Evolutionary conservation across 768 basidiomycete genomes (phyloP), one percentile per base, ranked within the genome.

Genomic region (Auricularia sp.): DNA sequence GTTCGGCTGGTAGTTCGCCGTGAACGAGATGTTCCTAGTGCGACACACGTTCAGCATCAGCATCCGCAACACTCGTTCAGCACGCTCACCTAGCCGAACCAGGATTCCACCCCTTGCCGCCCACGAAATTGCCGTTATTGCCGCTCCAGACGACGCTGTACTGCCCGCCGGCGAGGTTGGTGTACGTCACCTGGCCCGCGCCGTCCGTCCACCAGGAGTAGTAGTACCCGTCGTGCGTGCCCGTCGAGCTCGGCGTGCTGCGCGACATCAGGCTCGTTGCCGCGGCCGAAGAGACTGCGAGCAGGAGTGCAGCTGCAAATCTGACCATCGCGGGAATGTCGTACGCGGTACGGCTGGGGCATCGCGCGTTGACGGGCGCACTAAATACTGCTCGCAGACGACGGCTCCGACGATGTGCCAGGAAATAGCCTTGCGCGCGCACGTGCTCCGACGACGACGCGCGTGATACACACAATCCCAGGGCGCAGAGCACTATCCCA

Each of bases 41-140:
- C 33, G 62, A 5, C 35, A 24, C n/a, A 8, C 6, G 2, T 4
- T 13, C 5, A 18, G 24, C 29, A n/a, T 59, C 56, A 54, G 51
- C 10, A 18, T 54, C 7, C 51, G 51, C 7, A 29, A 18, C 47
- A n/a, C n/a, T n/a, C n/a, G n/a, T n/a, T n/a, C n/a, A n/a, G n/a
- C n/a, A n/a, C n/a, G n/a, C 39, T 34, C 61, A 67, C 66, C 63
- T n/a, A 35, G 66, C 33, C 13, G 63, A n/a, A 1, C 66, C 66
- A 1, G 66, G 63, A 37, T 61, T 63, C 66, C 66, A 67, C 11
- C 66, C 66, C 54, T 67, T 67, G 21, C 66, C 66, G 42, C 63
- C 66, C 29, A 64, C 59, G 16, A 64, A 64, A 24, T 67, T 51
- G 34, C 66, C 66, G 7, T 29, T 51, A 35, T 54, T 45, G 13